These are phyloP conservation scores for Xylariomycetidae sp. DNA, from an alignment of 2,329 filamentous ascomycete genomes.

Conservation along the genomic window DNA sequence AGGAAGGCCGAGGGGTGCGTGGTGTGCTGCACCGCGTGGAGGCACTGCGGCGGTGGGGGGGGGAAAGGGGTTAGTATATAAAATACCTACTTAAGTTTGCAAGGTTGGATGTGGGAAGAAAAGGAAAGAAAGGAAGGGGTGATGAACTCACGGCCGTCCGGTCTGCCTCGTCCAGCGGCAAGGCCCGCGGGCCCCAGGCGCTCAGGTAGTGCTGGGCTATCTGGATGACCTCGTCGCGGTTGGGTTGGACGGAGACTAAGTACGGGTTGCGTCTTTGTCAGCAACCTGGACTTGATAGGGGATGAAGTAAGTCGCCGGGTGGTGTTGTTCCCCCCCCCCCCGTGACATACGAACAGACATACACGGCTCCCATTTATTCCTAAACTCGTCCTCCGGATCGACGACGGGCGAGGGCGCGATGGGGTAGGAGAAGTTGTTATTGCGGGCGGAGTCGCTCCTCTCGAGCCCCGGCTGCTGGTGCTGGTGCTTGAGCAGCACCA, in stretches of 20 bases:
- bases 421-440: neutral
- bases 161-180: conserved; percentile 33
- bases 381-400: conserved; percentile 1
- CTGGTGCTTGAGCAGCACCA: too few relatives aligned
- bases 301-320: too few relatives aligned
- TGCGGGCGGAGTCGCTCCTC: neutral
- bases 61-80: too few relatives aligned
- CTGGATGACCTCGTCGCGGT: conserved; percentile 32
- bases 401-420: neutral
- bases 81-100: too few relatives aligned
- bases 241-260: conserved; percentile 32
- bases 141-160: too few relatives aligned
- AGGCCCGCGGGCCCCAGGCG: conserved; percentile 26
- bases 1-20: conserved; percentile 40
- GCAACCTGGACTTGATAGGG: neutral
- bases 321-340: too few relatives aligned
- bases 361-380: conserved; percentile 8
- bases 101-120: too few relatives aligned
- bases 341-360: conserved; percentile 2
- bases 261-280: too few relatives aligned
- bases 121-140: too few relatives aligned
- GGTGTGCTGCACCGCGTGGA: conserved; percentile 34
- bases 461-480: neutral
- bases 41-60: too few relatives aligned
- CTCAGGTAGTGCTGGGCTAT: conserved; percentile 34